These are phyloP conservation scores for Aspergillus chevalieri DNA, from an alignment of 2,329 filamentous ascomycete genomes.

Conservation along the genomic window DNA sequence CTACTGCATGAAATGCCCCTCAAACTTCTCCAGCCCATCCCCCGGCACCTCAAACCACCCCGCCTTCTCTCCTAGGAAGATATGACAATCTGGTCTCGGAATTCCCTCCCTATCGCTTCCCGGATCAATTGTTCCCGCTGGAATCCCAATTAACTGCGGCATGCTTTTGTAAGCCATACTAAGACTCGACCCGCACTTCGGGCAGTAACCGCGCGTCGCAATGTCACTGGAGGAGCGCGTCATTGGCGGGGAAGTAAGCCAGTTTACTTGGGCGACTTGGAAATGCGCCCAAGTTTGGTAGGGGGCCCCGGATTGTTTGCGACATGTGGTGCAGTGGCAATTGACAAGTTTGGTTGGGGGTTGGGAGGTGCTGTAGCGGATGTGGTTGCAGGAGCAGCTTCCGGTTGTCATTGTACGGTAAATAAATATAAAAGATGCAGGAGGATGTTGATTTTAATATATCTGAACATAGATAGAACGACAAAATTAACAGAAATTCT, in stretches of 20 bases:
- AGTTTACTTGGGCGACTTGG: conserved; percentile 27
- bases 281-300: conserved; percentile 42
- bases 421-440: neutral
- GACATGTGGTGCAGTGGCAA: conserved; percentile 47
- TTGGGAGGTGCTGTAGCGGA: conserved; percentile 36
- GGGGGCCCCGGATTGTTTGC: conserved; percentile 42
- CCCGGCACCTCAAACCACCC: conserved; percentile 34
- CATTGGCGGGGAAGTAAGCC: conserved; percentile 28
- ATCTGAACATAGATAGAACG: neutral
- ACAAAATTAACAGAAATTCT: neutral
- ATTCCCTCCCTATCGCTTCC: conserved; percentile 20
- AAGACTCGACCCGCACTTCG: conserved; percentile 42
- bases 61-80: conserved; percentile 41
- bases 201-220: conserved; percentile 43
- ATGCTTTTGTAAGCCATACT: conserved; percentile 37
- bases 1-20: neutral
- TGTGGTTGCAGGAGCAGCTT: conserved; percentile 39
- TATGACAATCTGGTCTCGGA: conserved; percentile 30
- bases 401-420: conserved; percentile 27
- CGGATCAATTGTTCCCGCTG: conserved; percentile 37
- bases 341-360: conserved; percentile 32
- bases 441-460: neutral
- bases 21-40: conserved; percentile 26
- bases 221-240: conserved; percentile 32
- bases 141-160: conserved; percentile 27